Base-by-base conservation (phyloP, 495 filamentous ascomycete genomes). In the Penicillium pancosmium region DNA sequence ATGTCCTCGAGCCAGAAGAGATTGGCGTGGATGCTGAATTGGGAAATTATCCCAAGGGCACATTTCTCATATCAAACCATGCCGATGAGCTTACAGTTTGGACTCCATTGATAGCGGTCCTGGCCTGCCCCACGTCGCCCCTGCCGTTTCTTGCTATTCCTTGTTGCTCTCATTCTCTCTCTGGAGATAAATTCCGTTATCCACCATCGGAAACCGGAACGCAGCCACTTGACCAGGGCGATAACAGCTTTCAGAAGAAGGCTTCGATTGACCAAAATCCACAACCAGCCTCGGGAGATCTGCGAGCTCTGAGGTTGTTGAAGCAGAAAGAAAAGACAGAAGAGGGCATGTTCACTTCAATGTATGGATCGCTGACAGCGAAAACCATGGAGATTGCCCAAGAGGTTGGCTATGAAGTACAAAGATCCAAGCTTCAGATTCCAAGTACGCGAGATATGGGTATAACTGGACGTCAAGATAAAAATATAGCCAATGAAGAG, bases 1-100 rank as follows among this genome's bases (percentile, higher is more conserved):
- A 76, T 60, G 66, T 54, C 4, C 16, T 69, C 5, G 57, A 36
- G 0, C 10, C 33, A 21, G 40, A 52, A 11, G 55, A 68, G 35
- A 40, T 75, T 6, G 69, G 64, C 3, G 44, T 68, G 21, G 62
- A 67, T 27, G 79, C 83, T 38, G 88, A 93, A 61, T 78, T 89
- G 34, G 94, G 92, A 46, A 65, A 79, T 38, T 96, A 97, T 68
- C 82, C 84, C 1, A 66, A 73, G 31, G 85, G 86, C 31, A 96
- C 91, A 0, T 98, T 98, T 65, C 89, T 98, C 54, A 92, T 98
- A 59, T 93, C 91, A 44, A 98, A 98, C 66, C 94, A 98, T 68
- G 91, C 94, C 19, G 94, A 98, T 69, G 92, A 98, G 73, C 79
- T 98, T 11, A 98, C 95, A 1, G 82, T 90, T 5, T 98, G 94